These are phyloP conservation scores for Colletotrichum brevisporum DNA, from an alignment of 2,329 filamentous ascomycete genomes.

Conservation along the genomic window DNA sequence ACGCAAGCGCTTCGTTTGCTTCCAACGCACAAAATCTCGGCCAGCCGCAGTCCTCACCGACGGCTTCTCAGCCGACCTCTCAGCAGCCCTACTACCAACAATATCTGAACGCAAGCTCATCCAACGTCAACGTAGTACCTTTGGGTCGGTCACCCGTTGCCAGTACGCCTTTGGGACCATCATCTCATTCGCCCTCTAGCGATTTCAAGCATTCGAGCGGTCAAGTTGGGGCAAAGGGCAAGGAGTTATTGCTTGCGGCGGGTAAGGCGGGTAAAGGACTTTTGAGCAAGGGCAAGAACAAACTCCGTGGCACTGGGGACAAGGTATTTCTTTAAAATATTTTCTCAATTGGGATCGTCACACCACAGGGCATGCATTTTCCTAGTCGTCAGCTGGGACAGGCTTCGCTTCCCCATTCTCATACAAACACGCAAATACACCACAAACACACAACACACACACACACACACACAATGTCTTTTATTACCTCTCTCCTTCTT, in stretches of 20 bases:
- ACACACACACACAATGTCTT: neutral
- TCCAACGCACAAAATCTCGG: conserved; percentile 40
- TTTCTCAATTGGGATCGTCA: conserved; percentile 46
- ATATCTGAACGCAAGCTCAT: conserved; percentile 65
- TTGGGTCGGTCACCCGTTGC: conserved; percentile 48
- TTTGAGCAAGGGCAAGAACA: conserved; percentile 91
- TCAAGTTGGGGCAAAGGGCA: conserved; percentile 85
- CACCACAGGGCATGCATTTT: conserved; percentile 44
- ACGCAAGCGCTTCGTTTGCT: conserved; percentile 51
- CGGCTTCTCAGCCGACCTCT: conserved; percentile 44
- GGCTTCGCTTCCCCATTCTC: conserved; percentile 25
- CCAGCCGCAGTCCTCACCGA: conserved; percentile 39
- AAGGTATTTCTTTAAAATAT: conserved; percentile 85
- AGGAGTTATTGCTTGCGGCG: conserved; percentile 88
- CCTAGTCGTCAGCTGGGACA: conserved; percentile 38
- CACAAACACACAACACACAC: too few species aligned
- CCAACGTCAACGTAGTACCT: conserved; percentile 49
- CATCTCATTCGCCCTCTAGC: conserved; percentile 57
- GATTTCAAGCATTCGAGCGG: conserved; percentile 68
- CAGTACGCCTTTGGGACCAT: conserved; percentile 53
- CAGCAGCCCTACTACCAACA: conserved; percentile 71
- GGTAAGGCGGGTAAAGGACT: conserved; percentile 92
- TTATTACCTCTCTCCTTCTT: conserved; percentile 41
- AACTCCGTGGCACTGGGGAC: conserved; percentile 80
- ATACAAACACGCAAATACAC: neutral